These are phyloP conservation scores for Pyrenochaeta sp. DNA, from an alignment of 2,329 filamentous ascomycete species.

Conservation along the genomic window DNA sequence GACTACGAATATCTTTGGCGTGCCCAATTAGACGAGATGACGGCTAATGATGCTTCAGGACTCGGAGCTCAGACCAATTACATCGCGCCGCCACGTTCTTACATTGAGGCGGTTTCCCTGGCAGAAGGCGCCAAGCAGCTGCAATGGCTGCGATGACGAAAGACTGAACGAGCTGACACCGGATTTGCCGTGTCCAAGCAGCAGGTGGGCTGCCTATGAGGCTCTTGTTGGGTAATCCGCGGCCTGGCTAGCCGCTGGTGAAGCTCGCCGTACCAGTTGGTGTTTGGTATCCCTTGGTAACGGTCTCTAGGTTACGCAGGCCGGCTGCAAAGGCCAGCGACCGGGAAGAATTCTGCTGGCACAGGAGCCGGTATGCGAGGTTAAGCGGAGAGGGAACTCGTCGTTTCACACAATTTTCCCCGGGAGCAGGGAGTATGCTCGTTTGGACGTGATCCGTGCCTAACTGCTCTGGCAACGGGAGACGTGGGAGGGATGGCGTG, in stretches of 20 bases:
- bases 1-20: constrained; percentile 36
- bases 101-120: constrained; percentile 39
- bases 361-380: constrained; percentile 22
- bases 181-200: constrained; percentile 21
- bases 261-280: constrained; percentile 4
- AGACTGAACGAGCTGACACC: constrained; percentile 33
- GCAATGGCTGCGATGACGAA: constrained; percentile 41
- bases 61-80: constrained; percentile 28
- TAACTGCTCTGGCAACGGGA: constrained; percentile 33
- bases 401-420: constrained; percentile 36
- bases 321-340: constrained; percentile 16
- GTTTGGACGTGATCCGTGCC: constrained; percentile 30
- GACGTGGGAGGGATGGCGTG: constrained; percentile 21
- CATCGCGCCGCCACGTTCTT: constrained; percentile 17
- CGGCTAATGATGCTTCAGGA: constrained; percentile 27
- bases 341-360: constrained; percentile 16
- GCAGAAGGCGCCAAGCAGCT: constrained; percentile 33
- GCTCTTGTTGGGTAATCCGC: constrained; percentile 1
- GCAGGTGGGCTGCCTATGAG: constrained; percentile 23
- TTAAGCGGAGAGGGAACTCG: constrained; percentile 33
- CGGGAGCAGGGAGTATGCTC: constrained; percentile 31
- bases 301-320: constrained; percentile 32
- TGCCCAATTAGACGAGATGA: constrained; percentile 33
- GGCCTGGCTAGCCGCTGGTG: constrained; percentile 23
- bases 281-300: constrained; percentile 36